Conservation (phyloP, 352 stramenopile species). For the Phytophthora aleatoria region DNA sequence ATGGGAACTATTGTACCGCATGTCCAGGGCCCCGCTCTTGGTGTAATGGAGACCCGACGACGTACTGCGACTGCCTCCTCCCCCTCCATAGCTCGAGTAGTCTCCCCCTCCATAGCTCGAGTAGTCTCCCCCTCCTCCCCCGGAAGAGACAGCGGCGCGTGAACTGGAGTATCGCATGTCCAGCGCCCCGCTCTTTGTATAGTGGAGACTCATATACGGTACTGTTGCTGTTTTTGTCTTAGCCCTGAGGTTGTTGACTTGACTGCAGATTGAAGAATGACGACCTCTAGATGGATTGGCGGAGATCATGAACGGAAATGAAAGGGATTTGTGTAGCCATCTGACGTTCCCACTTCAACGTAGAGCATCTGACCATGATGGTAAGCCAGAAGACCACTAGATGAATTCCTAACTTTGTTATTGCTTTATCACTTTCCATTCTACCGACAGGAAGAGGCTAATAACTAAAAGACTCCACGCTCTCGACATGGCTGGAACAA, state of each 20-base stretch:
- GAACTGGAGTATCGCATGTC: constrained; percentile 38
- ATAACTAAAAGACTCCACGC: too few relatives aligned
- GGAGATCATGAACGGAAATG: constrained; percentile 8
- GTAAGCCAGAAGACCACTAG: too few relatives aligned
- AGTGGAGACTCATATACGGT: constrained; percentile 24
- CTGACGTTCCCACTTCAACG: constrained; percentile 15
- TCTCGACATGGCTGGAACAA: neutral
- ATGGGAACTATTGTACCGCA: constrained; percentile 30
- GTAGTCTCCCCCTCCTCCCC: neutral
- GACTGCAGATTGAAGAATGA: constrained; percentile 11
- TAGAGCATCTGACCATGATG: neutral
- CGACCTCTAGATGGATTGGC: neutral
- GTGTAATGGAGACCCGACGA: constrained; percentile 26
- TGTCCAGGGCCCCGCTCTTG: constrained; percentile 30
- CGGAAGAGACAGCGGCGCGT: constrained; percentile 11
- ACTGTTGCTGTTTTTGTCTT: neutral
- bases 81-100: constrained; percentile 11
- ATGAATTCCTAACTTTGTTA: too few relatives aligned
- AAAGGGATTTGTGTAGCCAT: constrained; percentile 25
- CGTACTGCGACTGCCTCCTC: neutral
- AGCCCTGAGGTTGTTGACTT: neutral
- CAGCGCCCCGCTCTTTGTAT: constrained; percentile 28
- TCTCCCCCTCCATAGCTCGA: constrained; percentile 12
- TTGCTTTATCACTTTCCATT: constrained; percentile 6
- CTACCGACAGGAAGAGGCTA: neutral